Base-by-base conservation (phyloP, 2,329 filamentous ascomycete genomes). In the Botryotinia calthae region DNA sequence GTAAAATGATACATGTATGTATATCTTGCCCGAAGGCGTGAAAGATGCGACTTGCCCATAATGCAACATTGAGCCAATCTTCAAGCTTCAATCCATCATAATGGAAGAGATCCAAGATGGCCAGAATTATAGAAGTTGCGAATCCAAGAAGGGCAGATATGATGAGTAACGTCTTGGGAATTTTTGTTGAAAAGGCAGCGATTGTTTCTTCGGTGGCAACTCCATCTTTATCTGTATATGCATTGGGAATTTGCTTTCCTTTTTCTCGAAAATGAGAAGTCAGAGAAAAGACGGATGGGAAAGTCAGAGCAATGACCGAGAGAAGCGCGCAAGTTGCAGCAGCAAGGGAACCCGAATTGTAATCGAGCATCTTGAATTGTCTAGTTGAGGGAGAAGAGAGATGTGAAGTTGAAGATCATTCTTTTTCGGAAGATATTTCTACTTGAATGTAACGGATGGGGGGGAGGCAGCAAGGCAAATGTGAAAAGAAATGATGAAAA, bases 181-280 rank as follows among this genome's bases (percentile, higher is more conserved):
- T 78, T 73, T 83, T 87, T 75, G 88, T 86, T 42, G 90, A 91
- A 79, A 90, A 94, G 56, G 84, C 85, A 34, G 85, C 85, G 70
- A 89, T 80, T 1, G 89, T 89, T 78, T 91, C 89, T 58, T 87
- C 85, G 0, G 89, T 91, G 46, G 90, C 91, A 75, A 86, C 85
- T 66, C 92, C 92, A 81, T 95, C 92, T 74, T 86, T 82, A 78
- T 95, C 92, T 76, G 89, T 84, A 78, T 94, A 94, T 20, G 85
- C 83, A 18, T 85, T 82, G 58, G 78, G 73, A 81, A 79, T 74
- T 66, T 76, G 56, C 80, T 77, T 77, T 18, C 48, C 65, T 74
- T 79, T 64, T 62, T 65, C 56, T 79, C 76, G 73, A 80, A 76
- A 75, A 76, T 85, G 84, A 46, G 76, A 76, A 63, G 81, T 51